Evolutionary conservation across 1,139 yeast species (phyloP), one percentile per base, ranked within the genome.

Genomic region (Taiozyma sp.): DNA sequence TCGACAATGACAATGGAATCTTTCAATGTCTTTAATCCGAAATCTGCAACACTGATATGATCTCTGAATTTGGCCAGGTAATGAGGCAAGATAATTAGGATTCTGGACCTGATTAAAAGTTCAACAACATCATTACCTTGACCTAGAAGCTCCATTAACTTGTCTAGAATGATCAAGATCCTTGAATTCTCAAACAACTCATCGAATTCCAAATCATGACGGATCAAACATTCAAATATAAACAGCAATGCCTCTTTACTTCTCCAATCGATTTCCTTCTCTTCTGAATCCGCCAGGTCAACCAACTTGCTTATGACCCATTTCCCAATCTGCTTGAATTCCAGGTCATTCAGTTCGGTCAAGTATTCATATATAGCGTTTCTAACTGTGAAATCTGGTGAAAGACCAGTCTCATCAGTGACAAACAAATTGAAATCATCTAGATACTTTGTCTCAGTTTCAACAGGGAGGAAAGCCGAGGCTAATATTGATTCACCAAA

Each of bases 361-460:
- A 81, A 56, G 28, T 75, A 73, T 40, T 82, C 88, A 47, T 69
- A 66, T 2, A 80, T 64, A 0, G 83, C 71, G 50, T 82, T 86
- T 53, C 93, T 72, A 2, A 79, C 75, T 6, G 74, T 65, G 13
- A 69, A 67, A 8, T 69, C 74, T 29, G 76, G 70, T 1, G 79
- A 70, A 42, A 88, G 71, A 1, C 90, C 96, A 1, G 88, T 75
- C 51, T 86, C 88, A 43, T 83, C 85, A 6, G 88, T 79, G 7
- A 88, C 86, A 64, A 80, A 89, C 7, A 67, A 70, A 60, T 88
- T 88, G 62, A 82, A 77, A 62, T 89, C 93, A 1, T 69, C 72
- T 11, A 59, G 53, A 71, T 79, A 80, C 10, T 56, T 55, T 4
- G 70, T 70, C 21, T 62, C 68, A 2, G 62, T 61, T 10, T 63